Evolutionary conservation across 2,329 filamentous ascomycete species (phyloP), one percentile per base, ranked within the genome.

Genomic region (Madurella mycetomatis): DNA sequence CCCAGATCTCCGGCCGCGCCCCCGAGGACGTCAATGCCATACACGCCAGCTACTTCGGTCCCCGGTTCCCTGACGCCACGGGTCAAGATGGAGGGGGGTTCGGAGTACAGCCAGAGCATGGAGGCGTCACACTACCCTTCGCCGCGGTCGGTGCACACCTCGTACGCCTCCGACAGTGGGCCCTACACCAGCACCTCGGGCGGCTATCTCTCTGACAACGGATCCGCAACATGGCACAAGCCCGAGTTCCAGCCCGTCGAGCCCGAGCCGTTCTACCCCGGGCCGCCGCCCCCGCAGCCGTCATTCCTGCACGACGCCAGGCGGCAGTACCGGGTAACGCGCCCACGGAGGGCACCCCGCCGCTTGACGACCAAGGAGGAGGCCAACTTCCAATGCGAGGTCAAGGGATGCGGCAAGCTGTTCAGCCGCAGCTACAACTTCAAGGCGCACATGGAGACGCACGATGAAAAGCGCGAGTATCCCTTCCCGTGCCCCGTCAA

Each of bases 381-480:
- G 62, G 87, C 86, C 51, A 88, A 84, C 62, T 87, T 83, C 69
- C 77, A 81, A 59, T 95, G 91, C 66, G 75, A 78, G 51, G 75
- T 84, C 37, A 78, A 84, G 55, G 77, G 84, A 1, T 96, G 91
- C 66, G 85, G 86, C 7, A 89, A 87, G 68, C 80, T 86, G 15
- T 95, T 95, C 68, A 89, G 88, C 60, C 79, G 91, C 58, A 86
- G 83, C 64, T 95, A 92, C 74, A 95, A 95, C 71, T 90, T 86
- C 73, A 91, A 88, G 65, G 87, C 90, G 31, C 91, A 95, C 68
- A 80, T 92, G 78, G 86, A 92, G 65, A 92, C 85, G 1, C 91
- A 96, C 66, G 84, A 94, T 65, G 84, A 88, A 13, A 79, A 82
- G 55, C 79, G 87, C 53, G 82, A 83, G 63, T 88, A 88, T 64